Evolutionary conservation across 352 stramenopile genomes (phyloP).

Genomic region (Thalassiosira sp.): DNA sequence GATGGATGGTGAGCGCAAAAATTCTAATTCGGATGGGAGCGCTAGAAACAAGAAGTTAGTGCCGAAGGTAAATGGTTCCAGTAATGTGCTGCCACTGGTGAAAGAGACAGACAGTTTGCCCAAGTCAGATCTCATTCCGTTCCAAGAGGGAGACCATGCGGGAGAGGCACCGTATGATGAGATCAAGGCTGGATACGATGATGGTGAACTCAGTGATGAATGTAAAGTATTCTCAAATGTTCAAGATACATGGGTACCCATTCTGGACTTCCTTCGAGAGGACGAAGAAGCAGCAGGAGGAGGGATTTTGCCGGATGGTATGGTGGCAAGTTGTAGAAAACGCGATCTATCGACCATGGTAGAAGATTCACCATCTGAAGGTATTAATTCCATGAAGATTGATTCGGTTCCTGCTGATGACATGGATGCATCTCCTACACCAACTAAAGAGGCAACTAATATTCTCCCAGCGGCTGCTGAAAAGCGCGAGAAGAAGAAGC

Average conservation of each 20-base stretch:
- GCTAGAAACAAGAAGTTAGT: neutral
- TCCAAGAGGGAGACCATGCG: slow-evolving; percentile 71
- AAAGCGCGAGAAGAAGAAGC: slow-evolving; percentile 79
- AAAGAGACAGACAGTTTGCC: neutral
- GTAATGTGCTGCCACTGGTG: neutral
- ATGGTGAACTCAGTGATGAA: slow-evolving; percentile 69
- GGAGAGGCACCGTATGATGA: slow-evolving; percentile 73
- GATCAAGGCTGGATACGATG: slow-evolving; percentile 70
- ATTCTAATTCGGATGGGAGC: neutral
- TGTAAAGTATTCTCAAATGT: slow-evolving; percentile 65
- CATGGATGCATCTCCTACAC: neutral
- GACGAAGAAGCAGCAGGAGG: neutral
- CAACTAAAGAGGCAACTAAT: slow-evolving; percentile 9
- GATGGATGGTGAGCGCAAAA: slow-evolving; percentile 33
- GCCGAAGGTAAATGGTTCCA: neutral
- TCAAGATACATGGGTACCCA: slow-evolving; percentile 65
- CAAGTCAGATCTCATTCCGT: slow-evolving; percentile 44
- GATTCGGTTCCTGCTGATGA: neutral
- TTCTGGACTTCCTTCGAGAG: slow-evolving; percentile 48
- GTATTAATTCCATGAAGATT: slow-evolving; percentile 32
- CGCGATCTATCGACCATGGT: slow-evolving; percentile 49
- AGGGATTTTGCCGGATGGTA: neutral
- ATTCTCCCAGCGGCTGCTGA: slow-evolving; percentile 22
- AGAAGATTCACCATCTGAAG: slow-evolving; percentile 26
- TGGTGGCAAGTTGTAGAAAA: slow-evolving; percentile 34